Base-by-base conservation (phyloP, 805 yeast species). In the Wickerhamiella azymoides region DNA sequence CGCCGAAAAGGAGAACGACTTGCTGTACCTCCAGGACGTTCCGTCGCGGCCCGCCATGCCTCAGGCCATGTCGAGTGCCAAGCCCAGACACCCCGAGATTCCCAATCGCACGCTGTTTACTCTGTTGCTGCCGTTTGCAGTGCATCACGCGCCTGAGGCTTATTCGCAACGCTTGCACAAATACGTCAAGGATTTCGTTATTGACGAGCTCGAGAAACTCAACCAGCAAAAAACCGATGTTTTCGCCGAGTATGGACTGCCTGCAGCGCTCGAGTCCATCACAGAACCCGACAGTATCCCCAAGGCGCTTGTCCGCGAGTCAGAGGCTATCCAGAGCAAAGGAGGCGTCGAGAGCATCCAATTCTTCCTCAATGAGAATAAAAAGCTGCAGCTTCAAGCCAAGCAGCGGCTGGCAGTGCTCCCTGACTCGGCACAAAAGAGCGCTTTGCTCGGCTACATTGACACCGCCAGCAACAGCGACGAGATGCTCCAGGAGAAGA, bases 1-100 rank as follows among this genome's bases (percentile, higher is more conserved):
- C 2, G 75, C 88, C 0, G 85, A 81, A 51, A 71, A 77, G 52
- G 96, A 86, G 52, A 86, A 86, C 57, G 88, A 85, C 55, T 66
- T 85, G 53, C 77, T 88, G 5, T 84, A 84, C 59, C 62, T 83
- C 35, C 79, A 81, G 48, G 63, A 66, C 1, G 77, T 84, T 0
- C 93, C 94, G 0, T 26, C 52, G 7, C 48, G 56, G 0, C 64
- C 67, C 1, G 27, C 52, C 1, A 52, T 77, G 1, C 65, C 45
- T 9, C 26, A 26, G 10, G 24, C 45, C 10, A 26, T 16, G 28
- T 7, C 16, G 2, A 16, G 25, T 7, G 35, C 40, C 10, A 42
- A n/a, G 9, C 11, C 24, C 8, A 36, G 18, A 16, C 16, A 4
- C 10, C 38, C 28, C n/a, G 10, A n/a, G 5, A 19, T 21, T 18